Percentiles rank a stretch among this genome's conserved stretches.
These are phyloP conservation scores for Ceratocystiopsis minuta DNA, from an alignment of 2,329 filamentous ascomycete species.

Conservation along the genomic window DNA sequence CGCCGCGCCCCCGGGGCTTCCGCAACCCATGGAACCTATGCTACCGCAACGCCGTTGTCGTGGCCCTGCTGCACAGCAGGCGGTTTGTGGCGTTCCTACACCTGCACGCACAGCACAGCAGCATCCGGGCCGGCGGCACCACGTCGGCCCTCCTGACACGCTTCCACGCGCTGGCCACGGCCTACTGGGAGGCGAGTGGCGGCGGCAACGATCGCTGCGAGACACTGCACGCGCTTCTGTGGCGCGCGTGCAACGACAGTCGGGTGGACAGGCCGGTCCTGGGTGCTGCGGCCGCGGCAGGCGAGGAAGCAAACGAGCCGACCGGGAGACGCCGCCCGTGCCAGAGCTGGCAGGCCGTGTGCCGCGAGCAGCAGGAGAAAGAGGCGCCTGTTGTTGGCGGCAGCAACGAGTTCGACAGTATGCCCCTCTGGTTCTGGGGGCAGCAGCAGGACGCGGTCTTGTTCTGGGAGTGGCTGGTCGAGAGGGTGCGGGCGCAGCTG, in stretches of 20 bases:
- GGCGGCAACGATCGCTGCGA: neutral
- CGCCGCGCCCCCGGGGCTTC: constrained; percentile 1
- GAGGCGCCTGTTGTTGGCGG: no score
- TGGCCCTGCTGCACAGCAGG: constrained; percentile 6
- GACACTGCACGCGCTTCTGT: constrained; percentile 2
- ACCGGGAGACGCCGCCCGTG: no score
- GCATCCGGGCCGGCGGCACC: neutral
- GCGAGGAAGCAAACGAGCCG: no score
- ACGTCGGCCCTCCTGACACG: constrained; percentile 4
- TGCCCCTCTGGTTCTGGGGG: no score
- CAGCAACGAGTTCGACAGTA: no score
- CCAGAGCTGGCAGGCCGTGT: neutral
- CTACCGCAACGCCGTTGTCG: constrained; percentile 9
- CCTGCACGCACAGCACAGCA: neutral
- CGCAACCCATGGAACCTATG: constrained; percentile 6
- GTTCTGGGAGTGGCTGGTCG: constrained; percentile 3
- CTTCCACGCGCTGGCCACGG: constrained; percentile 7
- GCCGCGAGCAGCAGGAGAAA: neutral
- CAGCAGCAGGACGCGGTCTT: constrained; percentile 5
- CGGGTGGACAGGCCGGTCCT: no score
- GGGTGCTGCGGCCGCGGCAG: no score
- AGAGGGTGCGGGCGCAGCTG: constrained; percentile 3
- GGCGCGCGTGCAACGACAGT: constrained; percentile 3
- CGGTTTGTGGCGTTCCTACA: constrained; percentile 6
- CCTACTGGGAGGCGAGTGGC: constrained; percentile 4